Base-by-base conservation (phyloP, 2,329 filamentous ascomycete genomes). In the Celoporthe dispersa region DNA sequence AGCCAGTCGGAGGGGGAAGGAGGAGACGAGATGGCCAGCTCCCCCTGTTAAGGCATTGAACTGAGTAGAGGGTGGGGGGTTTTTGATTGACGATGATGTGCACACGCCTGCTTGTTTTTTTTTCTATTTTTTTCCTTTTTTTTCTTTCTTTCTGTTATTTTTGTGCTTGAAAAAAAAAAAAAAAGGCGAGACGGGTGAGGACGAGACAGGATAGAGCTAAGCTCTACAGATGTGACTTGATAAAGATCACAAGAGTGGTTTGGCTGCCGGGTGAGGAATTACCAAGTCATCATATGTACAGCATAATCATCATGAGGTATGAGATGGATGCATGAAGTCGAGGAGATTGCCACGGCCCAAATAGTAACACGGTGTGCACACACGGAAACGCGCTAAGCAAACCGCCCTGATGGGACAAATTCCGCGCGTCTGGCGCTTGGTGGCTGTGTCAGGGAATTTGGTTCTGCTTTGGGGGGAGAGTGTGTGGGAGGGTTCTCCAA, bases 351-450 rank as follows among this genome's bases (percentile, higher is more conserved):
- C 28, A 51, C 8, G 25, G 22, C 48, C 19, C 25, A n/a, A 48
- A n/a, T 48, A 48, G 22, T 8, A 22, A 39, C 37, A 11, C 37
- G 37, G 37, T 48, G 44, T 22, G 22, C 16, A n/a, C n/a, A n/a
- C 22, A 22, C 48, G 53, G 53, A 4, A 31, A 31, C 53, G 53
- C 53, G 53, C 53, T 31, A 57, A 57, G n/a, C 7, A 12, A 31
- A 55, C 4, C 5, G 53, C 25, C 25, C 25, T 55, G n/a, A 55
- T 28, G 8, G 12, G 35, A 14, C 60, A 25, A 63, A 6, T 19
- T 37, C 37, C 28, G 62, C 68, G 63, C 62, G 68, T 69, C 57
- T 69, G 63, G 68, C 68, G 68, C 68, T 60, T 66, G 55, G 35
- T 53, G 51, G 48, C 33, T 39, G 37, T 35, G 37, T 39, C 33